phyloP scores from a whole-genome alignment of 345 rosid genomes.

The Bretschneidera sinensis region DNA sequence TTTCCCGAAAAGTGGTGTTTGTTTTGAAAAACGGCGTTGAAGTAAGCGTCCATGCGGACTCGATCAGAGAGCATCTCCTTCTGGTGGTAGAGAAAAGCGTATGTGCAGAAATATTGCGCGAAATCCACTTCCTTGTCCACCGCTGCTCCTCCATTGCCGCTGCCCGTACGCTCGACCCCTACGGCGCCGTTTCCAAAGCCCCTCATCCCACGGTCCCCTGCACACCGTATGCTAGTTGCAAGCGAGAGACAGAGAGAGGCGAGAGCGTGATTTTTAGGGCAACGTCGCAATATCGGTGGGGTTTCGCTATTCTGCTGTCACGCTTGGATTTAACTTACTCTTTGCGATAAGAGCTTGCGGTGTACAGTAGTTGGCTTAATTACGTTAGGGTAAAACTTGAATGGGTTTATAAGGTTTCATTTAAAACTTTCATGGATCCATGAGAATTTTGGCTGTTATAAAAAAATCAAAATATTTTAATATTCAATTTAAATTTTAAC shows the following conservation, averaged over 20 bases:
- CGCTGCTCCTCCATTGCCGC: conserved; percentile 29
- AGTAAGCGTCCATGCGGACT: conserved; percentile 98
- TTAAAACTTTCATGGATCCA: no score
- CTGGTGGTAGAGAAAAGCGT: conserved; percentile 90
- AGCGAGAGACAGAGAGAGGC: no score
- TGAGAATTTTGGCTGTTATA: no score
- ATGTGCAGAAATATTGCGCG: conserved; percentile 87
- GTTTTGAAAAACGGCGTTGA: conserved; percentile 67
- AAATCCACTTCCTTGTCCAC: conserved; percentile 92
- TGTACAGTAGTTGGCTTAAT: no score
- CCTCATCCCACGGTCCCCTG: conserved; percentile 35
- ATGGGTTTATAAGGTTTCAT: no score
- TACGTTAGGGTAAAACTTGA: no score
- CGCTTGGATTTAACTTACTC: background rate
- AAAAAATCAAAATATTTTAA: no score
- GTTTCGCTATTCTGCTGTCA: background rate
- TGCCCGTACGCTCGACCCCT: conserved; percentile 20
- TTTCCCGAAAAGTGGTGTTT: conserved; percentile 79
- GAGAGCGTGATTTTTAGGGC: conserved; percentile 30
- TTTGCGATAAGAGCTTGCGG: background rate
- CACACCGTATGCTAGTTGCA: conserved; percentile 1
- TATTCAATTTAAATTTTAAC: no score
- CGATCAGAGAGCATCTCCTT: conserved; percentile 97
- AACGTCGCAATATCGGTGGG: conserved; percentile 20
- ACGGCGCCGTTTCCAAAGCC: conserved; percentile 34